phyloP scores from a whole-genome alignment of 1,284 basidiomycete genomes.

The Ganoderma boninense region DNA sequence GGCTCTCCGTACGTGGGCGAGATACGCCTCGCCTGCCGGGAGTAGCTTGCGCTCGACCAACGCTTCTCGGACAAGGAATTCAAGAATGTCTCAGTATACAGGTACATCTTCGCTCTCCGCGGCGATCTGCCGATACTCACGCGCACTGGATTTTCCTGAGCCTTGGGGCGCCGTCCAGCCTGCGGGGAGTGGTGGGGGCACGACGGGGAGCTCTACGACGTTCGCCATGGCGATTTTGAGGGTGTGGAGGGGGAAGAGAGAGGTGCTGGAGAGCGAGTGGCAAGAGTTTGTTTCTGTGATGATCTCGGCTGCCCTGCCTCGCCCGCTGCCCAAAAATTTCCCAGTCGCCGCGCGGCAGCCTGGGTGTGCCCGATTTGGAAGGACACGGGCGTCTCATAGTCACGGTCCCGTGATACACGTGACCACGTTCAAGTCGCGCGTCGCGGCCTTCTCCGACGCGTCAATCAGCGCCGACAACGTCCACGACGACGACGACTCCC shows the following conservation, averaged over 20 bases:
- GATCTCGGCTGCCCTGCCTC: not conserved
- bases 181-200: slow-evolving; percentile 41
- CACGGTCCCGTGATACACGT: slow-evolving; percentile 19
- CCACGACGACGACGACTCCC: not conserved
- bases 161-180: slow-evolving; percentile 40
- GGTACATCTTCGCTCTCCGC: not conserved
- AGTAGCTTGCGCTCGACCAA: slow-evolving; percentile 61
- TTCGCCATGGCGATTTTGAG: slow-evolving; percentile 41
- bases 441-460: slow-evolving; percentile 9
- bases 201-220: slow-evolving; percentile 42
- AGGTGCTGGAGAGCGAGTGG: slow-evolving; percentile 8
- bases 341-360: slow-evolving; percentile 12
- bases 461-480: not conserved
- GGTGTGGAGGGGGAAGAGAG: slow-evolving; percentile 2
- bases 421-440: slow-evolving; percentile 21
- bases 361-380: slow-evolving; percentile 6
- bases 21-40: slow-evolving; percentile 87
- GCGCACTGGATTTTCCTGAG: slow-evolving; percentile 44
- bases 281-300: not conserved
- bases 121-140: slow-evolving; percentile 35
- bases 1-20: slow-evolving; percentile 80
- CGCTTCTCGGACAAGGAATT: slow-evolving; percentile 34
- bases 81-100: slow-evolving; percentile 14
- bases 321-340: slow-evolving; percentile 17
- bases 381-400: not conserved